Conservation (phyloP, 2,329 filamentous ascomycete species). For the Penicillium sp. region DNA sequence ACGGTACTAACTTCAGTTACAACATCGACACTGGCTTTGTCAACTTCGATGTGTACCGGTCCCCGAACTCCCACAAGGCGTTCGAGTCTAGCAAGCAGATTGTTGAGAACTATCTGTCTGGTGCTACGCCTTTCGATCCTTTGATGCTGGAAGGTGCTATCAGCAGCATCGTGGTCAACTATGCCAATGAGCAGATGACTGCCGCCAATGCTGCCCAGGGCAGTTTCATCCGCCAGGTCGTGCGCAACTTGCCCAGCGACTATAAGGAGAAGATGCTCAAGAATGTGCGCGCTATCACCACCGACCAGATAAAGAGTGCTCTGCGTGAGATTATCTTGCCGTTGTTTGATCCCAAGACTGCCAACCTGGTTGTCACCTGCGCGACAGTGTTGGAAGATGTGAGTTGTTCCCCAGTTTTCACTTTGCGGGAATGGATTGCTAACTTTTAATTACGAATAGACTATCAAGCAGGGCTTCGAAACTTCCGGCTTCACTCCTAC, state of each 20-base stretch:
- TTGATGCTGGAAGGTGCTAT: slow-evolving; percentile 86
- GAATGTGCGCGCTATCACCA: slow-evolving; percentile 70
- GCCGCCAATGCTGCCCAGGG: slow-evolving; percentile 77
- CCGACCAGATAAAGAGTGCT: slow-evolving; percentile 71
- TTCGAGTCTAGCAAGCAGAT: slow-evolving; percentile 73
- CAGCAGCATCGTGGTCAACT: slow-evolving; percentile 78
- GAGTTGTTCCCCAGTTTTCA: slow-evolving; percentile 37
- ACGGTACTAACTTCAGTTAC: slow-evolving; percentile 76
- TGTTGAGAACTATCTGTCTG: slow-evolving; percentile 71
- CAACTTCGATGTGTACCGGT: slow-evolving; percentile 84
- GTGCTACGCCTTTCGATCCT: slow-evolving; percentile 69
- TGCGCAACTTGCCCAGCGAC: slow-evolving; percentile 70
- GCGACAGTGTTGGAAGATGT: slow-evolving; percentile 82
- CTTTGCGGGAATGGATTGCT: slow-evolving; percentile 1
- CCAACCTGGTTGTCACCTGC: slow-evolving; percentile 86
- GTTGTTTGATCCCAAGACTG: slow-evolving; percentile 73
- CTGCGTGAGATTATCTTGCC: slow-evolving; percentile 74
- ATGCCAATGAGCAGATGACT: slow-evolving; percentile 85
- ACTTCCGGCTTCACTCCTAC: slow-evolving; percentile 75
- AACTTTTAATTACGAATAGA: slow-evolving; percentile 50
- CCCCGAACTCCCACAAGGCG: slow-evolving; percentile 83
- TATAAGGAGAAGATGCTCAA: slow-evolving; percentile 76
- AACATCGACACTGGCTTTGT: slow-evolving; percentile 76
- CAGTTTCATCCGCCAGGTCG: slow-evolving; percentile 78
- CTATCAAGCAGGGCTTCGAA: slow-evolving; percentile 71